These are phyloP conservation scores for Neonectria ditissima DNA, from an alignment of 2,329 filamentous ascomycete genomes.

Conservation along the genomic window DNA sequence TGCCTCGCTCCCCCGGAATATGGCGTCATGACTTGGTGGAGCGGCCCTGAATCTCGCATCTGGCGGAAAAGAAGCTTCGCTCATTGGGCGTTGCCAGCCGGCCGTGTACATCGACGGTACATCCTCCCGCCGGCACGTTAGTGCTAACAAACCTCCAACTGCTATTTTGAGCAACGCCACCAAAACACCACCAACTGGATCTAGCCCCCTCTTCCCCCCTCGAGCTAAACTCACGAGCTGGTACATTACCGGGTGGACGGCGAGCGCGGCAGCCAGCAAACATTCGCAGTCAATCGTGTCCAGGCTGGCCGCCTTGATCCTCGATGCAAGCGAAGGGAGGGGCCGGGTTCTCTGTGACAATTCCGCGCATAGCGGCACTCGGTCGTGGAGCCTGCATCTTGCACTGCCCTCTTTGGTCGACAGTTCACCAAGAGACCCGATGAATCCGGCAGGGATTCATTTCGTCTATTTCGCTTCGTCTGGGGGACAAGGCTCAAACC, in stretches of 20 bases:
- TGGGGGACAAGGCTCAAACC: constrained; percentile 2
- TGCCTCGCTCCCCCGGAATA: constrained; percentile 4
- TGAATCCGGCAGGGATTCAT: not conserved
- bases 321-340: not conserved
- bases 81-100: constrained; percentile 9
- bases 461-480: constrained; percentile 26
- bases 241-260: not conserved
- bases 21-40: constrained; percentile 4
- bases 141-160: no score
- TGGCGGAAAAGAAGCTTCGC: not conserved
- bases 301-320: not conserved
- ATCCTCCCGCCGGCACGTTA: not conserved
- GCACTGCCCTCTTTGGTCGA: constrained; percentile 1
- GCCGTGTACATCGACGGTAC: constrained; percentile 14
- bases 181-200: constrained; percentile 18
- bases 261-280: not conserved
- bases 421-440: not conserved
- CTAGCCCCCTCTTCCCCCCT: constrained; percentile 11
- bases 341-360: not conserved
- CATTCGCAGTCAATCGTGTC: constrained; percentile 6
- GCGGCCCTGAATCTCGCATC: not conserved
- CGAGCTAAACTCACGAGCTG: constrained; percentile 13
- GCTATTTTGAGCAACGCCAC: constrained; percentile 30
- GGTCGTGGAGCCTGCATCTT: not conserved
- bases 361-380: constrained; percentile 3